These are phyloP conservation scores for Actinomucor elegans DNA, from an alignment of 371 early-diverging fungal genomes.

Conservation along the genomic window DNA sequence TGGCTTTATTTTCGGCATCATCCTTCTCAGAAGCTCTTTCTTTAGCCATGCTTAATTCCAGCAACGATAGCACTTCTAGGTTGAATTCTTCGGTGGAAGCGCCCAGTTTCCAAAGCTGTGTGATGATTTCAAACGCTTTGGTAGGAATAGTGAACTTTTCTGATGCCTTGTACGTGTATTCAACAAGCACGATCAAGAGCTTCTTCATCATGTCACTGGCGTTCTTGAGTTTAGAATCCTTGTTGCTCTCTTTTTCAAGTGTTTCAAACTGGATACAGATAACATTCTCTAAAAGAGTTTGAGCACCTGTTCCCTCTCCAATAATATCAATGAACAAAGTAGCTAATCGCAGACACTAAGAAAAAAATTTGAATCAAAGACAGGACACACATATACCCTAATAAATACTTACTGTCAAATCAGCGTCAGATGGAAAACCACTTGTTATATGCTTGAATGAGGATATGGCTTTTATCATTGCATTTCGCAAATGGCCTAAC, in stretches of 20 bases:
- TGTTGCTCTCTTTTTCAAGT: conserved; percentile 9
- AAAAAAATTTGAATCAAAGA: background rate
- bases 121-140: conserved; percentile 26
- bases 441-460: background rate
- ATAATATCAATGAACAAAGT: conserved; percentile 24
- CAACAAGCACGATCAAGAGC: conserved; percentile 27
- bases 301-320: conserved; percentile 22
- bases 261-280: conserved; percentile 24
- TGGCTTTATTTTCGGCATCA: conserved; percentile 10
- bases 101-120: conserved; percentile 22
- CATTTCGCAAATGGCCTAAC: conserved; percentile 19
- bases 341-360: conserved; percentile 12
- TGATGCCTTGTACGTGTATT: conserved; percentile 12
- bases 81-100: conserved; percentile 15
- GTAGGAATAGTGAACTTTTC: conserved; percentile 14
- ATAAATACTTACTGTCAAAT: conserved; percentile 9
- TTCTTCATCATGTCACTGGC: conserved; percentile 17
- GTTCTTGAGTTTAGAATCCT: background rate
- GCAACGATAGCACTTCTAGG: conserved; percentile 19
- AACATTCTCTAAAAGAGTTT: conserved; percentile 16
- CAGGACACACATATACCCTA: too few relatives aligned
- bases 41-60: conserved; percentile 23
- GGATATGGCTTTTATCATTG: conserved; percentile 4
- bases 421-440: conserved; percentile 2
- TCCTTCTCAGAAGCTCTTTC: background rate